These are phyloP conservation scores for Acer saccharum DNA, from an alignment of 345 rosid genomes.

Conservation along the genomic window DNA sequence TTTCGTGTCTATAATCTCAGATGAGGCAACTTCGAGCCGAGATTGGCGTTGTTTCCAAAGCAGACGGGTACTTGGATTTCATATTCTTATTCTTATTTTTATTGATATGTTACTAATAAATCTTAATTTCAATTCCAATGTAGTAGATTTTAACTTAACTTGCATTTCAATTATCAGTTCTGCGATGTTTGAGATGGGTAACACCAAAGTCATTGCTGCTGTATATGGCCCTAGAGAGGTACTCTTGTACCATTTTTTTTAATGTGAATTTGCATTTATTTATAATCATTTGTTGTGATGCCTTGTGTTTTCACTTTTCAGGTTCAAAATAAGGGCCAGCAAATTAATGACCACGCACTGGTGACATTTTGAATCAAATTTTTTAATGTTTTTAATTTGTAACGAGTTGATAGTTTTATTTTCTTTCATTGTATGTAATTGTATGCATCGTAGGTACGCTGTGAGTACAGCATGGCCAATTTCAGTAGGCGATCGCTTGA, in stretches of 20 bases:
- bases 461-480: constrained; percentile 96
- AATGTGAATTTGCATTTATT: neutral
- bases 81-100: too few species aligned
- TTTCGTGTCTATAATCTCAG: constrained; percentile 30
- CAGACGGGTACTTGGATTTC: constrained; percentile 61
- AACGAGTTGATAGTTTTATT: neutral
- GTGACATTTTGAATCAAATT: constrained; percentile 30
- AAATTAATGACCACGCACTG: constrained; percentile 69
- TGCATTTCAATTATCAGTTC: constrained; percentile 43
- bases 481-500: constrained; percentile 90
- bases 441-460: constrained; percentile 56
- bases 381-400: neutral
- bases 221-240: constrained; percentile 99
- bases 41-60: constrained; percentile 71
- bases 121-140: neutral
- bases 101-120: neutral
- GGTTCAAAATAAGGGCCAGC: constrained; percentile 85
- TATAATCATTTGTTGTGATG: neutral
- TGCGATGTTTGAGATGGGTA: constrained; percentile 94
- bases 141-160: neutral
- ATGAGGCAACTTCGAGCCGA: constrained; percentile 94
- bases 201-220: constrained; percentile 94
- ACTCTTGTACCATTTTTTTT: neutral
- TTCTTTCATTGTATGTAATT: neutral
- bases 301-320: constrained; percentile 19